Evolutionary conservation across 129 eudicot species (phyloP).

Genomic region (Pseudognaphalium luteoalbum): DNA sequence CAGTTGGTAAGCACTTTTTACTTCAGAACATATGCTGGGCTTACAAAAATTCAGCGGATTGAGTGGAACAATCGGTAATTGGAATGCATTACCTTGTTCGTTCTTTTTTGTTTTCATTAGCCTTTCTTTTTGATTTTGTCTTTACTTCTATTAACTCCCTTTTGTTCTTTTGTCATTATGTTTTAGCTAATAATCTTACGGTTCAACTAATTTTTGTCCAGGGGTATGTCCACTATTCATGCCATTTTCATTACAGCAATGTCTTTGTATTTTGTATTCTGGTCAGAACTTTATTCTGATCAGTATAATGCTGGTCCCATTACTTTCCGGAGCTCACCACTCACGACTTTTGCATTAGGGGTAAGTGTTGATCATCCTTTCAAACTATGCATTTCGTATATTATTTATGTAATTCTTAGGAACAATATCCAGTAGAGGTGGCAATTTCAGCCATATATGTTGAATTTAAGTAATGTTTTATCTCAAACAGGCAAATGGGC

Average conservation of each 20-base stretch:
- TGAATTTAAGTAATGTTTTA: not conserved
- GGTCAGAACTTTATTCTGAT: conserved; percentile 85
- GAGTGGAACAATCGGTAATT: conserved; percentile 93
- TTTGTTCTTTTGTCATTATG: not conserved
- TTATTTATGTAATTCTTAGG: not conserved
- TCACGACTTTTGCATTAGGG: conserved; percentile 78
- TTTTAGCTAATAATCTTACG: not conserved
- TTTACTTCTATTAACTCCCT: not conserved
- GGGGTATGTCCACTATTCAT: conserved; percentile 83
- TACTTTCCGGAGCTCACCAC: conserved; percentile 71
- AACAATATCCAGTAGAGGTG: not conserved
- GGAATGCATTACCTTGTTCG: conserved; percentile 5
- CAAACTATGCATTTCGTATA: not conserved
- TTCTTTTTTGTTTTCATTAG: conserved; percentile 3
- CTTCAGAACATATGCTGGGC: conserved; percentile 78
- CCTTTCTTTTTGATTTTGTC: conserved; percentile 26
- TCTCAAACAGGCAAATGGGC: not conserved
- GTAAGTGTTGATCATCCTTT: conserved; percentile 47
- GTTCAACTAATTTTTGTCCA: conserved; percentile 34
- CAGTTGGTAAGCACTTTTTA: conserved; percentile 60
- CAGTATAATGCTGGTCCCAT: conserved; percentile 40
- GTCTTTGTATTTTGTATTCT: conserved; percentile 75
- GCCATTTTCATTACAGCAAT: conserved; percentile 75
- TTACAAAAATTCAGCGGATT: conserved; percentile 67
- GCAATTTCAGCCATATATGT: not conserved